Base-by-base conservation (phyloP, 306 rosid genomes). In the Leucaena leucocephala region DNA sequence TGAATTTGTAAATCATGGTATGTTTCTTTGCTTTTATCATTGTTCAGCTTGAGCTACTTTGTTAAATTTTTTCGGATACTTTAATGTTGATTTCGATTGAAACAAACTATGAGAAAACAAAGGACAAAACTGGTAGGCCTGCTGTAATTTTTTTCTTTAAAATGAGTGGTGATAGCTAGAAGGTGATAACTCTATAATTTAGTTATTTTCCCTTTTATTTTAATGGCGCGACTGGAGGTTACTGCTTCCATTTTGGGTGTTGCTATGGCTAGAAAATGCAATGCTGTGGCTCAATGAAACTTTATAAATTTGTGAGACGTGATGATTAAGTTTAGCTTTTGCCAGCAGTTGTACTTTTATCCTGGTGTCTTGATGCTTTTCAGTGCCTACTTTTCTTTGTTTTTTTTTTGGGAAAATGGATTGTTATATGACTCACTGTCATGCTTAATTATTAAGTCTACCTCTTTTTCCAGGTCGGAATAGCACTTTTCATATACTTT, bases 1-100 rank as follows among this genome's bases (percentile, higher is more conserved):
- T 22, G 92, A 91, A 76, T 91, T 86, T 76, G 86, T 87, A 68
- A 88, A 85, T 79, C 97, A 89, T 42, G 94, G 97, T 68, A 80
- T 76, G 57, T 79, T 63, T 59, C 44, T 46, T 76, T 43, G 10
- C 65, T 76, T 42, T 64, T 36, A 71, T 14, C 11, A 74, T 17
- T 45, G 33, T 79, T 82, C 62, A 17, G 35, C 50, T 76, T 78
- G 55, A 21, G 35, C 57, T 46, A 43, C 73, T 67, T 21, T 49
- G 35, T 75, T 49, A 3, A 39, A 19, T 67, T 72, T 35, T 70
- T 74, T 69, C 9, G 46, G 72, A 79, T 71, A 45, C 61, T 48
- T 71, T 36, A 38, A 55, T 69, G 21, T 36, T 38, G 54, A n/a
- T 35, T 36, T 61, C 0, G 38, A 71, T 6, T 42, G 52, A 22